Evolutionary conservation across 306 rosid genomes (phyloP).

Genomic region (Quercus bicolor): DNA sequence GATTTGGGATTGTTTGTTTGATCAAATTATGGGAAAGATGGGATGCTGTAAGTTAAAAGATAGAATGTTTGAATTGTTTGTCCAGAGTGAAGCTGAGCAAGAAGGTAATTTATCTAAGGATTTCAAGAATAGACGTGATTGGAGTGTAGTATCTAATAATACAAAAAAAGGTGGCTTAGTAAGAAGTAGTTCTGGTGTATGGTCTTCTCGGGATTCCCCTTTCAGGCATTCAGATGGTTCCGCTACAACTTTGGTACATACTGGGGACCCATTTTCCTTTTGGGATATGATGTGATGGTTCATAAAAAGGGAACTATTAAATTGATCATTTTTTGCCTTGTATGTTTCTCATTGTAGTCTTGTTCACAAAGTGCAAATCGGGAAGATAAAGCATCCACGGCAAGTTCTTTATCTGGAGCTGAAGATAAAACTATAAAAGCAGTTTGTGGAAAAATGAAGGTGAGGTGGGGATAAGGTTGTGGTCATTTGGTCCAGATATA

Average conservation of each 20-base stretch:
- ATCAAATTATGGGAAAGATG: background rate
- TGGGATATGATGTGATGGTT: background rate
- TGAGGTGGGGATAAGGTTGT: slow-evolving; percentile 18
- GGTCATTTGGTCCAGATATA: slow-evolving; percentile 8
- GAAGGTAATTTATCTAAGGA: slow-evolving; percentile 17
- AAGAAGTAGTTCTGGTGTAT: slow-evolving; percentile 33
- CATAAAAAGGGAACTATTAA: background rate
- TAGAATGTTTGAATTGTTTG: background rate
- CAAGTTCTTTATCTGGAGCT: slow-evolving; percentile 58
- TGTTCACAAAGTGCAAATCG: slow-evolving; percentile 21
- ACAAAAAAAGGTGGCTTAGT: slow-evolving; percentile 33
- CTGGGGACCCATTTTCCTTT: slow-evolving; percentile 15
- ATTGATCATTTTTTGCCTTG: slow-evolving; percentile 15
- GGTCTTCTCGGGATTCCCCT: slow-evolving; percentile 57
- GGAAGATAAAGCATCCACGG: slow-evolving; percentile 48
- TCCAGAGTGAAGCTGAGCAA: slow-evolving; percentile 77
- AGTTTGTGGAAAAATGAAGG: slow-evolving; percentile 64
- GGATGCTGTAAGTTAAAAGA: background rate
- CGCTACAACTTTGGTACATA: slow-evolving; percentile 42
- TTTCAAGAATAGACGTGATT: slow-evolving; percentile 25
- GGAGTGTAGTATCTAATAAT: slow-evolving; percentile 29
- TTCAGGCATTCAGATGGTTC: slow-evolving; percentile 33
- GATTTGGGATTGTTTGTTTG: background rate
- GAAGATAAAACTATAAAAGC: slow-evolving; percentile 63
- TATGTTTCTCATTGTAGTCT: slow-evolving; percentile 39